Conservation (phyloP, 371 early-diverging fungal genomes). For the Mucor plumbeus region DNA sequence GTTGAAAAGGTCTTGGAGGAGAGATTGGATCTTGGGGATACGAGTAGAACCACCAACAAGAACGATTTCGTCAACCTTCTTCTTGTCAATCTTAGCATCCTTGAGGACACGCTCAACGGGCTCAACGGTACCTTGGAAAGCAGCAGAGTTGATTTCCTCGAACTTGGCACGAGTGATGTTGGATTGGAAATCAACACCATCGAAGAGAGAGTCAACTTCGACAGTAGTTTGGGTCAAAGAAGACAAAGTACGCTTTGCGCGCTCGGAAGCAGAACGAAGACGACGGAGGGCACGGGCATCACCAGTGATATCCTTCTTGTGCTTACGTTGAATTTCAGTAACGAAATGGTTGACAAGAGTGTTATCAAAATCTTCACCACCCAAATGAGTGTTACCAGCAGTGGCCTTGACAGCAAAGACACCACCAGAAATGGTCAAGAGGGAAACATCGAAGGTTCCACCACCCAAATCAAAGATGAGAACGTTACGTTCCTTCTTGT, state of each 20-base stretch:
- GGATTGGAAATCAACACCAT: slow-evolving; percentile 88
- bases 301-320: slow-evolving; percentile 78
- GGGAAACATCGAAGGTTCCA: slow-evolving; percentile 96
- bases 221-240: slow-evolving; percentile 83
- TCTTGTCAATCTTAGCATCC: slow-evolving; percentile 95
- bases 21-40: slow-evolving; percentile 99
- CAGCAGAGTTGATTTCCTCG: slow-evolving; percentile 90
- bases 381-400: slow-evolving; percentile 96
- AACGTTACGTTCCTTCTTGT: slow-evolving; percentile 79
- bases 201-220: slow-evolving; percentile 91
- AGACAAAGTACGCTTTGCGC: slow-evolving; percentile 96
- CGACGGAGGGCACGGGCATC: slow-evolving; percentile 92
- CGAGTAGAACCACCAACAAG: slow-evolving; percentile 99
- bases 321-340: slow-evolving; percentile 86
- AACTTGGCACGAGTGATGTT: slow-evolving; percentile 94
- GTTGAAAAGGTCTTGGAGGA: slow-evolving; percentile 94
- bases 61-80: slow-evolving; percentile 93
- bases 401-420: slow-evolving; percentile 96
- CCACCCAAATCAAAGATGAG: slow-evolving; percentile 96
- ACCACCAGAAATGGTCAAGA: slow-evolving; percentile 88
- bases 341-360: slow-evolving; percentile 82
- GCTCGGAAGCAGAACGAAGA: slow-evolving; percentile 95
- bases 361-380: slow-evolving; percentile 99
- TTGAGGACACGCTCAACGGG: slow-evolving; percentile 85
- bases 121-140: slow-evolving; percentile 84